A percentile compares a stretch with the other conserved stretches of the same genome.
Conservation (phyloP, 805 yeast genomes). For the Wickerhamomyces mucosus region DNA sequence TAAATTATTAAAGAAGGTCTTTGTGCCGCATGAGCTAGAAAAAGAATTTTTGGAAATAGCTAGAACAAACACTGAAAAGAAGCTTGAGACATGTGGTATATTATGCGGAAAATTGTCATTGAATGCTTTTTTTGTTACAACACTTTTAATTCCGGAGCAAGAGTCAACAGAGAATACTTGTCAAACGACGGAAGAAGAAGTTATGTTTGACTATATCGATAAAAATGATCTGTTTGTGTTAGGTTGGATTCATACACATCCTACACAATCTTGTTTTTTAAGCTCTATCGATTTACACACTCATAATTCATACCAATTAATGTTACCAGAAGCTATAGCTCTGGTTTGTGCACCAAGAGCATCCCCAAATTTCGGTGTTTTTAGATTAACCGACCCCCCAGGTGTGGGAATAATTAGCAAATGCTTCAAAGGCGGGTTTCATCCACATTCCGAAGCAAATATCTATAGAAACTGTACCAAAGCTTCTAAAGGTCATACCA, state of each 20-base stretch:
- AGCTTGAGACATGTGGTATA: conserved; percentile 59
- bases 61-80: conserved; percentile 34
- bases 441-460: conserved; percentile 46
- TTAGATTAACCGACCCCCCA: conserved; percentile 56
- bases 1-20: conserved; percentile 40
- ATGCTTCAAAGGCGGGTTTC: conserved; percentile 44
- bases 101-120: conserved; percentile 52
- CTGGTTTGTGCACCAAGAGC: conserved; percentile 52
- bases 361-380: conserved; percentile 41
- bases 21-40: conserved; percentile 37
- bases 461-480: conserved; percentile 40
- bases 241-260: conserved; percentile 73
- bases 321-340: conserved; percentile 63
- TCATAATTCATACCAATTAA: conserved; percentile 57
- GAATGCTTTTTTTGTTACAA: conserved; percentile 55
- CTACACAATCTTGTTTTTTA: conserved; percentile 62
- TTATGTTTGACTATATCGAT: conserved; percentile 46
- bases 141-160: conserved; percentile 54
- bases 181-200: conserved; percentile 50
- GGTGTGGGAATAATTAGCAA: conserved; percentile 47
- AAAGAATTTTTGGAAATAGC: conserved; percentile 37
- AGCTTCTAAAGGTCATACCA: conserved; percentile 38
- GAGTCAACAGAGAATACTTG: conserved; percentile 56
- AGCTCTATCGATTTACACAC: conserved; percentile 62
- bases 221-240: conserved; percentile 46